Evolutionary conservation across 352 stramenopile species (phyloP).

Genomic region (Globisporangium nagaii): DNA sequence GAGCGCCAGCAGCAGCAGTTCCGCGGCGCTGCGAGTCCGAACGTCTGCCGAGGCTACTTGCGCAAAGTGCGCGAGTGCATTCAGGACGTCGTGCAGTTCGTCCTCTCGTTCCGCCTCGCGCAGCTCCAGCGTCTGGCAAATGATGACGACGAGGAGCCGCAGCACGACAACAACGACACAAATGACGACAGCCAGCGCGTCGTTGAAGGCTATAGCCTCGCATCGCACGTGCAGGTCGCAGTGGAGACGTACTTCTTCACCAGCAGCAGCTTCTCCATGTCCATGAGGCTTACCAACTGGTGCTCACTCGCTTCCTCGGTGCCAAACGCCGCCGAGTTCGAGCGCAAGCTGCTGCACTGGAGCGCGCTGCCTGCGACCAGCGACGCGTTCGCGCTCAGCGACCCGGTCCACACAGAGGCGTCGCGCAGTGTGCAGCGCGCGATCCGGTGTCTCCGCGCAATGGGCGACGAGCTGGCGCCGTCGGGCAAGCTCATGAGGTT

Average conservation of each 20-base stretch:
- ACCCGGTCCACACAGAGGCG: not conserved
- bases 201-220: not conserved
- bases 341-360: slow-evolving; percentile 1
- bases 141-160: not conserved
- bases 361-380: not conserved
- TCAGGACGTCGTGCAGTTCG: slow-evolving; percentile 26
- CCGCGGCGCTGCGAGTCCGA: not conserved
- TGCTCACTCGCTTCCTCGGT: not conserved
- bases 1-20: not conserved
- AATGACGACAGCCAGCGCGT: not conserved
- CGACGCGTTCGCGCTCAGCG: not conserved
- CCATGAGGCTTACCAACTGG: not conserved
- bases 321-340: not conserved
- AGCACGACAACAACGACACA: not conserved
- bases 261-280: not conserved
- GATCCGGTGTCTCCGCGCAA: slow-evolving; percentile 14
- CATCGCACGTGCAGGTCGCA: not conserved
- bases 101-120: slow-evolving; percentile 21
- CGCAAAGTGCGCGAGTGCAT: slow-evolving; percentile 26
- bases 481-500: slow-evolving; percentile 23
- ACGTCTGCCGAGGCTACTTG: slow-evolving; percentile 20
- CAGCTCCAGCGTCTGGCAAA: slow-evolving; percentile 6
- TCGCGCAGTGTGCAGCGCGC: slow-evolving; percentile 9
- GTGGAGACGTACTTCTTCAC: slow-evolving; percentile 4
- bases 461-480: slow-evolving; percentile 17